Evolutionary conservation across 2,329 filamentous ascomycete species (phyloP).

Genomic region (Ophiocordyceps robertsii): DNA sequence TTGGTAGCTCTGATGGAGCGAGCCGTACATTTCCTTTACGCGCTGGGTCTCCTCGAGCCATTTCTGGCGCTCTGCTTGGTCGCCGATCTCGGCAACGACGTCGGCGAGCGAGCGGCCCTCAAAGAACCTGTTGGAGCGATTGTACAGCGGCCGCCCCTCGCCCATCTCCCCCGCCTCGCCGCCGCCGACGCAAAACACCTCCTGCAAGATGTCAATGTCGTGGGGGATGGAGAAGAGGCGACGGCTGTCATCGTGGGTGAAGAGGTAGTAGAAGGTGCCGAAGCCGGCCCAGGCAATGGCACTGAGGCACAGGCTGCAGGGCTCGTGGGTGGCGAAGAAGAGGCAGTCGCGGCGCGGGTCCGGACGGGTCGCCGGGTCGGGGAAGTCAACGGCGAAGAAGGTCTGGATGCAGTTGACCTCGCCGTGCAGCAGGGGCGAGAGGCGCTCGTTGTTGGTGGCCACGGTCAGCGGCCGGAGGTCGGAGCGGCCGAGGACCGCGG

Average conservation of each 20-base stretch:
- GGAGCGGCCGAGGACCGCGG: constrained; percentile 33
- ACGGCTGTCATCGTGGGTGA: constrained; percentile 44
- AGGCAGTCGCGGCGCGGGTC: constrained; percentile 31
- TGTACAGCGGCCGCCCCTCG: constrained; percentile 32
- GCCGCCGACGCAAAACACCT: constrained; percentile 37
- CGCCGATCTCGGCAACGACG: constrained; percentile 22
- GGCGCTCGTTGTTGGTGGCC: constrained; percentile 41
- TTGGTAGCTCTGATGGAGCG: constrained; percentile 34
- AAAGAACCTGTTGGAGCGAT: constrained; percentile 43
- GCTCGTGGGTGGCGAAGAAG: constrained; percentile 46
- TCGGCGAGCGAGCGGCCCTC: constrained; percentile 26
- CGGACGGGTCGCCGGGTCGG: constrained; percentile 22
- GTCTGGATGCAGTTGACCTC: constrained; percentile 48
- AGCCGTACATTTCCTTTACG: constrained; percentile 34
- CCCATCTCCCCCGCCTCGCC: constrained; percentile 20
- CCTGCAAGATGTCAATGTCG: constrained; percentile 42
- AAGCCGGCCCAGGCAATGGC: constrained; percentile 46
- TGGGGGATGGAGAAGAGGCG: constrained; percentile 42
- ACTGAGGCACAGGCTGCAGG: constrained; percentile 43
- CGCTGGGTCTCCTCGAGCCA: constrained; percentile 28
- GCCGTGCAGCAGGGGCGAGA: constrained; percentile 41
- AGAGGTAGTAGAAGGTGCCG: constrained; percentile 41
- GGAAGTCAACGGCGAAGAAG: constrained; percentile 31
- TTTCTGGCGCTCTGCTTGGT: constrained; percentile 15
- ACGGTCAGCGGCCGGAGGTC: constrained; percentile 30